A percentile compares a stretch with the other conserved stretches of the same genome.
These are phyloP conservation scores for Macadamia integrifolia DNA, from an alignment of 164 flowering plant species.

Conservation along the genomic window DNA sequence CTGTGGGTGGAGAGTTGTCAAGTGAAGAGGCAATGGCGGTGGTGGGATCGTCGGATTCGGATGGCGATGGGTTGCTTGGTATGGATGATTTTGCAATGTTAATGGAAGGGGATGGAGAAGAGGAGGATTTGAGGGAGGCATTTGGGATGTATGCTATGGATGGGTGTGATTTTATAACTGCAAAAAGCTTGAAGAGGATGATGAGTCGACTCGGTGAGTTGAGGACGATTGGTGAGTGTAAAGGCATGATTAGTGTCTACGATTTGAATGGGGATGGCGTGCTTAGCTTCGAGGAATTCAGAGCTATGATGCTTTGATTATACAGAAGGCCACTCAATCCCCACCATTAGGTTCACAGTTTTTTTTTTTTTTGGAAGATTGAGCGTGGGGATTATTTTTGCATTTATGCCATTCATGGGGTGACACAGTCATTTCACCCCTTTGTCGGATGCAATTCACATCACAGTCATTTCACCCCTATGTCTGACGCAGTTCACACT, in stretches of 20 bases:
- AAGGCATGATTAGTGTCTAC: background rate
- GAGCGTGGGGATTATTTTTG: no score
- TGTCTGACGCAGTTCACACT: no score
- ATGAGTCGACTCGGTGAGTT: background rate
- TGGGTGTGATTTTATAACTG: background rate
- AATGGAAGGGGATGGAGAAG: background rate
- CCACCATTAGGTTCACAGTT: no score
- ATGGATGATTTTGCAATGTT: background rate
- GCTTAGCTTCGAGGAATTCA: slow-evolving; percentile 1
- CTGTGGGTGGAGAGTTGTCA: background rate
- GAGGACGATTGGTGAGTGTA: background rate
- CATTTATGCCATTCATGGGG: no score
- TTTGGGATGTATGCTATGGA: background rate
- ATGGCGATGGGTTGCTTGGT: background rate
- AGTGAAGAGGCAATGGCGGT: background rate
- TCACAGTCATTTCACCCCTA: no score
- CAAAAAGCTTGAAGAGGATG: background rate
- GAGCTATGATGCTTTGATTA: background rate
- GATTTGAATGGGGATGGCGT: background rate
- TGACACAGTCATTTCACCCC: no score
- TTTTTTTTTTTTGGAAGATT: no score
- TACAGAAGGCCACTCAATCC: no score
- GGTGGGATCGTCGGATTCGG: background rate
- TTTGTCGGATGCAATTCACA: no score
- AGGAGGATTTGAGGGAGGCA: background rate